Conservation (phyloP, 805 yeast genomes). For the Myxozyma melibiosi region DNA sequence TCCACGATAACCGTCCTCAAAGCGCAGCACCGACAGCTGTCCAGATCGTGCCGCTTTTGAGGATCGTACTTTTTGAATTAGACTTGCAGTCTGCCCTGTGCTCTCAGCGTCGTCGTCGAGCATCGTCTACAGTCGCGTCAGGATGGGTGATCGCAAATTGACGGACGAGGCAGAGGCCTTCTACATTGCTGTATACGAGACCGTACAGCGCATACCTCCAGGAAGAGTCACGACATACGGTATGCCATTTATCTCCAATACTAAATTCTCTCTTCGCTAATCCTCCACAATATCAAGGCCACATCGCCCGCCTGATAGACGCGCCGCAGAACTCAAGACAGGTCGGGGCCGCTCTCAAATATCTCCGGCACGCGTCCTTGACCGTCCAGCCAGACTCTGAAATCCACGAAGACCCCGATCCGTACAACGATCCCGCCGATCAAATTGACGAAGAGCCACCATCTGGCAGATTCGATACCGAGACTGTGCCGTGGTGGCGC, state of each 20-base stretch:
- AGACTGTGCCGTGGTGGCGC: slow-evolving; percentile 78
- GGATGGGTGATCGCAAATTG: slow-evolving; percentile 6
- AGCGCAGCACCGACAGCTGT: too few relatives aligned
- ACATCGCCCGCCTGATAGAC: slow-evolving; percentile 64
- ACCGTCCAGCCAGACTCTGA: neutral
- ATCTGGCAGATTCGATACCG: slow-evolving; percentile 36
- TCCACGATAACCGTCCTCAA: too few relatives aligned
- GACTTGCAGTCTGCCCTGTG: too few relatives aligned
- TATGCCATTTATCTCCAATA: slow-evolving; percentile 35
- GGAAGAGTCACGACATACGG: slow-evolving; percentile 74
- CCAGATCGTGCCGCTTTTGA: too few relatives aligned
- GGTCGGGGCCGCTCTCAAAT: slow-evolving; percentile 71
- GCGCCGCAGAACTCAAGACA: slow-evolving; percentile 70
- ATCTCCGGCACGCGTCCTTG: slow-evolving; percentile 40
- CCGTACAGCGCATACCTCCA: slow-evolving; percentile 56
- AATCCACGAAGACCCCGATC: slow-evolving; percentile 32
- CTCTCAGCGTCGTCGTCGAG: too few relatives aligned
- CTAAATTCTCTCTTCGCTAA: neutral
- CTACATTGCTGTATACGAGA: slow-evolving; percentile 60
- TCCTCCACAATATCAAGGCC: slow-evolving; percentile 46
- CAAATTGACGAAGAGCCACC: slow-evolving; percentile 18
- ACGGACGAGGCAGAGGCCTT: slow-evolving; percentile 57
- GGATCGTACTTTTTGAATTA: too few relatives aligned
- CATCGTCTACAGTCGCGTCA: neutral
- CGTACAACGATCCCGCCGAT: slow-evolving; percentile 20